These are phyloP conservation scores for Tripterygium wilfordii DNA, from an alignment of 177 flowering plant genomes.

Conservation along the genomic window DNA sequence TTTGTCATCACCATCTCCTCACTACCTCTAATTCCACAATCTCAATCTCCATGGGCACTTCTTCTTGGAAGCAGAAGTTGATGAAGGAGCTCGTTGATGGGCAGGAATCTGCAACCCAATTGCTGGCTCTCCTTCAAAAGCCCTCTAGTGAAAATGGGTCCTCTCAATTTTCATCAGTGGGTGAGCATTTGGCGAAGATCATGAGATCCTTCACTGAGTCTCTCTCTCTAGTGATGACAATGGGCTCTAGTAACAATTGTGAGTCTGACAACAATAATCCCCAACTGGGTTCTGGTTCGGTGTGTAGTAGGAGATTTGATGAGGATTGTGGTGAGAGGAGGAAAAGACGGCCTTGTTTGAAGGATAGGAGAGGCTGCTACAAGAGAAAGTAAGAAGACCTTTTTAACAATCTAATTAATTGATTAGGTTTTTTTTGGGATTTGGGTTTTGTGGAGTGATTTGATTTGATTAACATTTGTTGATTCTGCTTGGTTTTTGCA, in stretches of 20 bases:
- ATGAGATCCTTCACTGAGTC: conserved; percentile 19
- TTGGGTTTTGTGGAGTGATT: no score
- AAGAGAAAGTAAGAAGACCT: conserved; percentile 41
- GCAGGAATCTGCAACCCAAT: conserved; percentile 16
- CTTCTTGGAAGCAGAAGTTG: conserved; percentile 9
- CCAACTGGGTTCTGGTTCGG: background rate
- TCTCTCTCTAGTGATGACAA: no score
- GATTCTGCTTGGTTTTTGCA: conserved; percentile 11
- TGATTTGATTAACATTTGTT: no score
- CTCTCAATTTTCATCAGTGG: background rate
- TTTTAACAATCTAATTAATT: no score
- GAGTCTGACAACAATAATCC: no score
- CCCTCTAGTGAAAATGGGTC: background rate
- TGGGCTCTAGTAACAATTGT: no score
- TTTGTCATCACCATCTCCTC: no score
- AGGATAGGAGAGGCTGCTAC: conserved; percentile 37
- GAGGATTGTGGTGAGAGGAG: conserved; percentile 21
- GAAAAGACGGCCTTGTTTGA: conserved; percentile 4
- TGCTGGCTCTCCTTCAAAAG: conserved; percentile 11
- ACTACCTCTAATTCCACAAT: no score
- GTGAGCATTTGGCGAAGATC: conserved; percentile 19
- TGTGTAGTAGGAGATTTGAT: conserved; percentile 5
- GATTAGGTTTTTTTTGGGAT: no score
- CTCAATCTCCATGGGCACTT: background rate
- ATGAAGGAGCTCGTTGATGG: conserved; percentile 23